A percentile compares a stretch with the other conserved stretches of the same genome.
Evolutionary conservation across 192 early-diverging fungal species (phyloP).

Genomic region (Lobosporangium transversale): DNA sequence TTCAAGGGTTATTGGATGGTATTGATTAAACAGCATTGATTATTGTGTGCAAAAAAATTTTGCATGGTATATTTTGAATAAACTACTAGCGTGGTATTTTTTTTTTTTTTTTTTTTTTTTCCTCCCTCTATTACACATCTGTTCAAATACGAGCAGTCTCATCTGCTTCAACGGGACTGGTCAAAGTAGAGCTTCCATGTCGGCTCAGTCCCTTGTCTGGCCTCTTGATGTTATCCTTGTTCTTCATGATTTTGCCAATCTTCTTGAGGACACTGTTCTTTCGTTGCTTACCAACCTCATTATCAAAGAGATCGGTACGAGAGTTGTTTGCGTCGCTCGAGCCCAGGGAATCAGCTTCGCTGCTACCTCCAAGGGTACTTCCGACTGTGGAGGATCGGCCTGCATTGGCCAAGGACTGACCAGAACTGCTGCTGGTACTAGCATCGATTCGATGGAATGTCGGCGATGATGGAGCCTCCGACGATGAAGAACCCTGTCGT

Average conservation of each 20-base stretch:
- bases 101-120: not conserved
- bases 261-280: slow-evolving; percentile 46
- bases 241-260: slow-evolving; percentile 48
- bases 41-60: too few relatives aligned
- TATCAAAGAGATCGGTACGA: not conserved
- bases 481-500: not conserved
- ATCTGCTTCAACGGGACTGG: slow-evolving; percentile 25
- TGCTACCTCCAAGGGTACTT: slow-evolving; percentile 7
- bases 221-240: slow-evolving; percentile 9
- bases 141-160: slow-evolving; percentile 9
- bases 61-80: too few relatives aligned
- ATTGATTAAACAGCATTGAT: too few relatives aligned
- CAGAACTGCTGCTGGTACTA: slow-evolving; percentile 1
- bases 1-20: too few relatives aligned
- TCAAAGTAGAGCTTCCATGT: slow-evolving; percentile 22
- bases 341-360: slow-evolving; percentile 22
- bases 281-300: slow-evolving; percentile 17
- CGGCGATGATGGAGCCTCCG: not conserved
- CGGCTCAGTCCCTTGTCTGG: slow-evolving; percentile 20
- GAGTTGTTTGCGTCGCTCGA: slow-evolving; percentile 5
- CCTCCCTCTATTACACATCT: not conserved
- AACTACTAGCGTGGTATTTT: too few relatives aligned
- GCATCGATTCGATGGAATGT: slow-evolving; percentile 35
- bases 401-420: slow-evolving; percentile 7
- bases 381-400: slow-evolving; percentile 29